These are phyloP conservation scores for Cladosporium cucumerinum DNA, from an alignment of 2,329 filamentous ascomycete genomes.

Conservation along the genomic window DNA sequence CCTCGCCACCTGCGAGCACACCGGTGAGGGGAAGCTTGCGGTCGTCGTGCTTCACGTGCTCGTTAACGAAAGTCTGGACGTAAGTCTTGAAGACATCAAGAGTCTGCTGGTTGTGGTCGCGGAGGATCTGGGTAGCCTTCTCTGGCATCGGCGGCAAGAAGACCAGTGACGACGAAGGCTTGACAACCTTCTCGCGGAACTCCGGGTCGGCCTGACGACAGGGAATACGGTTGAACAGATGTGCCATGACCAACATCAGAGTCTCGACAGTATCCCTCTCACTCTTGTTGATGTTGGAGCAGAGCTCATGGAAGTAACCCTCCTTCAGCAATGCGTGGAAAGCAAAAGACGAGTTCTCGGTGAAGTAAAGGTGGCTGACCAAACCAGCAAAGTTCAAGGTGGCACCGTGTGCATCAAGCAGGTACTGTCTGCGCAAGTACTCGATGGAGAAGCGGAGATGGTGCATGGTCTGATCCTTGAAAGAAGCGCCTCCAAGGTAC, in stretches of 20 bases:
- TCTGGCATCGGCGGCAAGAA: slow-evolving; percentile 62
- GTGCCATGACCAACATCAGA: slow-evolving; percentile 65
- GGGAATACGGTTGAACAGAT: slow-evolving; percentile 64
- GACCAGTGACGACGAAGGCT: slow-evolving; percentile 60
- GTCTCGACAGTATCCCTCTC: slow-evolving; percentile 52
- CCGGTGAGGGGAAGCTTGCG: slow-evolving; percentile 57
- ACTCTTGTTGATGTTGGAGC: slow-evolving; percentile 53
- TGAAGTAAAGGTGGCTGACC: slow-evolving; percentile 71
- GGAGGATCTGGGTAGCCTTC: slow-evolving; percentile 55
- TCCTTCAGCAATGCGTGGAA: slow-evolving; percentile 71
- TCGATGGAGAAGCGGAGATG: slow-evolving; percentile 79
- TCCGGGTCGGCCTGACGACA: slow-evolving; percentile 48
- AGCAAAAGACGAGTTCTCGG: slow-evolving; percentile 70
- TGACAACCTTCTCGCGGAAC: slow-evolving; percentile 50
- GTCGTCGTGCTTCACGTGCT: slow-evolving; percentile 58
- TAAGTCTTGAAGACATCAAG: slow-evolving; percentile 66
- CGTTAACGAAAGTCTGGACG: slow-evolving; percentile 64
- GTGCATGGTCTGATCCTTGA: slow-evolving; percentile 67
- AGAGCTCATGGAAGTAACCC: slow-evolving; percentile 67
- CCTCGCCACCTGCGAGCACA: slow-evolving; percentile 42
- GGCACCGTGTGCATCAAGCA: slow-evolving; percentile 58
- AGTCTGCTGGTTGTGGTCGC: slow-evolving; percentile 62
- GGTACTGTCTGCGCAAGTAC: slow-evolving; percentile 66
- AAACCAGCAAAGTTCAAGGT: slow-evolving; percentile 71
- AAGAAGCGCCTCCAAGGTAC: slow-evolving; percentile 66